Percentiles rank a stretch among this genome's conserved stretches.
phyloP scores from a whole-genome alignment of 1,139 yeast genomes.

The Debaryomyces fabryi region DNA sequence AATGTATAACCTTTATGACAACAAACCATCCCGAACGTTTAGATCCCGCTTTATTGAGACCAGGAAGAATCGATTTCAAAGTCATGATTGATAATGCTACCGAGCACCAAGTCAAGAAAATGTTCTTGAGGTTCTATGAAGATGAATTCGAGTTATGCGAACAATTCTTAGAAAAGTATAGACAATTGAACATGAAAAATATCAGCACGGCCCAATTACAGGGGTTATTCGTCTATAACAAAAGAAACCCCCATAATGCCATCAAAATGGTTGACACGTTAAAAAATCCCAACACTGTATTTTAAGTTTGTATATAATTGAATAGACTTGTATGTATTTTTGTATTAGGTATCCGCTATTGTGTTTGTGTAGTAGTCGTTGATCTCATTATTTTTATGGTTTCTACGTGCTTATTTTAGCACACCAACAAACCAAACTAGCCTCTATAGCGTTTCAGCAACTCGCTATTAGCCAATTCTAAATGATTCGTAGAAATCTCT shows the following conservation, averaged over 20 bases:
- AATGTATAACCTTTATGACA: slow-evolving; percentile 95
- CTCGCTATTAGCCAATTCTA: slow-evolving; percentile 24
- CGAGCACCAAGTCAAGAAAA: slow-evolving; percentile 70
- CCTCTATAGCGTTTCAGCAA: slow-evolving; percentile 34
- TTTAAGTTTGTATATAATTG: slow-evolving; percentile 18
- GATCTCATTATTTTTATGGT: background rate
- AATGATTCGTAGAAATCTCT: slow-evolving; percentile 19
- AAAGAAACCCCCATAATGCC: slow-evolving; percentile 79
- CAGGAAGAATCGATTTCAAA: slow-evolving; percentile 92
- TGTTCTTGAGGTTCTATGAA: slow-evolving; percentile 89
- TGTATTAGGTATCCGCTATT: background rate
- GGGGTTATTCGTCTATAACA: slow-evolving; percentile 92
- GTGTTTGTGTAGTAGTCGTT: background rate
- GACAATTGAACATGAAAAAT: slow-evolving; percentile 50
- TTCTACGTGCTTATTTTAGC: background rate
- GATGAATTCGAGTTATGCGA: slow-evolving; percentile 62
- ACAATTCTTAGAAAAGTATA: slow-evolving; percentile 57
- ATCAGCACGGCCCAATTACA: slow-evolving; percentile 94
- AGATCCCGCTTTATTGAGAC: slow-evolving; percentile 85
- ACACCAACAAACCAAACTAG: slow-evolving; percentile 11
- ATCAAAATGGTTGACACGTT: slow-evolving; percentile 60
- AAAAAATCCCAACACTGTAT: slow-evolving; percentile 35
- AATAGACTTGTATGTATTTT: slow-evolving; percentile 5
- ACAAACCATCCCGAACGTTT: slow-evolving; percentile 94
- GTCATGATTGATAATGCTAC: slow-evolving; percentile 84